Base-by-base conservation (phyloP, 2,329 filamentous ascomycete genomes). In the Fonsecaea pugnacius region DNA sequence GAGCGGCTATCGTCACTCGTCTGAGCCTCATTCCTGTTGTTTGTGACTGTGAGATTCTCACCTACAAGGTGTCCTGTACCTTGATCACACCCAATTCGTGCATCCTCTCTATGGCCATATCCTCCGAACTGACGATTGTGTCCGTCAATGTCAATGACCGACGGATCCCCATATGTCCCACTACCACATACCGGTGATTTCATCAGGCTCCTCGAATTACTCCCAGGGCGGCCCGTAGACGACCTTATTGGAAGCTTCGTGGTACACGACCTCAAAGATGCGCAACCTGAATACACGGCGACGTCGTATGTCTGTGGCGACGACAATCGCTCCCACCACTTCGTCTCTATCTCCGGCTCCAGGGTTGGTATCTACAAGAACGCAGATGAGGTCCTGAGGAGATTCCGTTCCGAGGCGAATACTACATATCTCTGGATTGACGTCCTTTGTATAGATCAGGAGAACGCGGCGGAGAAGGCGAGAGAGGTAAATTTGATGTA, bases 241-340 rank as follows among this genome's bases (percentile, higher is more conserved):
- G 35, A 54, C 9, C 50, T 64, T n/a, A 38, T 51, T 8, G 62
- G 54, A 14, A 48, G 54, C 14, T 59, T 64, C 40, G 16, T 64
- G 14, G 51, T 64, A 27, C 62, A 64, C 56, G 35, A 64, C 30
- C 62, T 64, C 36, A 48, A 55, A 32, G 24, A 58, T 60, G 56
- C 55, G 9, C 36, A 55, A 24, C 48, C 46, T 21, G 14, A 62
- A 21, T 64, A 60, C 36, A 64, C 50, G 7, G 62, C 62, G 16
- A 64, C 56, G 4, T 64, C 62, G 5, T 64, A 64, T 32, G 62
- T 64, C n/a, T 64, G 62, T 30, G 62, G 62, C 21, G 40, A 64
- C n/a, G 62, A 64, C 24, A 18, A 55, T 33, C 62, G 62, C 30
- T 55, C 35, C 16, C 24, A 18, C 4, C 36, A 60, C 27, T 21